Evolutionary conservation across 2,329 filamentous ascomycete genomes (phyloP).

Genomic region (Exophiala sideris): DNA sequence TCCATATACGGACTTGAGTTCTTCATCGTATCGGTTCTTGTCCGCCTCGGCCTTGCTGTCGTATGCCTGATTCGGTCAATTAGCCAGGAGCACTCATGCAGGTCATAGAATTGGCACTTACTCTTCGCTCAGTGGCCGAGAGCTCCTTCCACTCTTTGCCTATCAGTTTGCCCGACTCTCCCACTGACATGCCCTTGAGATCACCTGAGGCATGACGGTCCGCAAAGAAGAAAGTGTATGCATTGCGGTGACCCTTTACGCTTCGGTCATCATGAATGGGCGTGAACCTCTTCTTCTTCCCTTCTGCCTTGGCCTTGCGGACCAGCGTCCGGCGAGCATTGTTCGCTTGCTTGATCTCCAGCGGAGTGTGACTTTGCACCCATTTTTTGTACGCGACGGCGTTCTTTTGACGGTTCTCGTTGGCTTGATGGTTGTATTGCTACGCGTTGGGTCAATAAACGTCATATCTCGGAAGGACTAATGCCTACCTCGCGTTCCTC

Average conservation of each 20-base stretch:
- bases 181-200: constrained; percentile 43
- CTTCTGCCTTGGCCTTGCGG: constrained; percentile 22
- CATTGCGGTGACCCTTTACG: constrained; percentile 41
- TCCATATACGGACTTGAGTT: constrained; percentile 38
- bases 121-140: constrained; percentile 35
- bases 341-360: constrained; percentile 60
- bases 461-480: neutral
- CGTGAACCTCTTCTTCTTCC: constrained; percentile 13
- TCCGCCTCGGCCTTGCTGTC: constrained; percentile 30
- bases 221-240: constrained; percentile 44
- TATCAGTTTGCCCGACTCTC: constrained; percentile 43
- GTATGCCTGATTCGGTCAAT: constrained; percentile 30
- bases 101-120: constrained; percentile 26
- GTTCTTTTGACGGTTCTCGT: constrained; percentile 45
- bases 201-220: constrained; percentile 50
- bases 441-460: constrained; percentile 31
- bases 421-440: constrained; percentile 53
- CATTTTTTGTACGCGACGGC: constrained; percentile 49
- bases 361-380: constrained; percentile 53
- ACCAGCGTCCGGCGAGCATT: constrained; percentile 45
- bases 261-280: constrained; percentile 54
- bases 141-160: constrained; percentile 49
- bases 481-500: constrained; percentile 38
- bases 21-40: constrained; percentile 34
- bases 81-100: neutral